Evolutionary conservation across 805 yeast genomes (phyloP).

Genomic region (Debaryomyces prosopidis): DNA sequence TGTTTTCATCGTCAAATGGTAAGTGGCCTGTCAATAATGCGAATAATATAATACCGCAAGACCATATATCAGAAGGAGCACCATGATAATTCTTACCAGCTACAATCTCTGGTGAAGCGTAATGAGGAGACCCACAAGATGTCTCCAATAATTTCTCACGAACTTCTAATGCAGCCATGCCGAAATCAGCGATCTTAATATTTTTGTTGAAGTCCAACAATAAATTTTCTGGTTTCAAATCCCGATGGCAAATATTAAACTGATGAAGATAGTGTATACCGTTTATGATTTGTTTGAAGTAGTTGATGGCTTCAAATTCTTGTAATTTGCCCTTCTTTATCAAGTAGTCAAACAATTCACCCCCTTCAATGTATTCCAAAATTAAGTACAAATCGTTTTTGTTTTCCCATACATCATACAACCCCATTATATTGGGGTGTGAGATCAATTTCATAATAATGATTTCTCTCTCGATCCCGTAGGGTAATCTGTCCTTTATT

Average conservation of each 20-base stretch:
- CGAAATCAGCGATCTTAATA: conserved; percentile 82
- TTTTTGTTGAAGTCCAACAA: conserved; percentile 64
- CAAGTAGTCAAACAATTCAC: conserved; percentile 75
- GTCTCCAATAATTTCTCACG: conserved; percentile 72
- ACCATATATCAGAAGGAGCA: conserved; percentile 85
- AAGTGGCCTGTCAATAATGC: conserved; percentile 78
- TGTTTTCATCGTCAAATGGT: conserved; percentile 83
- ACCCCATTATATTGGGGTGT: conserved; percentile 75
- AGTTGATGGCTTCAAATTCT: conserved; percentile 72
- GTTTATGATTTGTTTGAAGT: conserved; percentile 72
- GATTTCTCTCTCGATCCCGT: conserved; percentile 85
- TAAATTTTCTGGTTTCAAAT: conserved; percentile 79
- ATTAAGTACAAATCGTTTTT: conserved; percentile 82
- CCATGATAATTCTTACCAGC: conserved; percentile 79
- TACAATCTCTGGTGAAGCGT: conserved; percentile 86
- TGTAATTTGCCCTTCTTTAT: conserved; percentile 70
- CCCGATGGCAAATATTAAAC: conserved; percentile 78
- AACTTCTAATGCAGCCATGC: conserved; percentile 85
- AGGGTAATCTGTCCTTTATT: conserved; percentile 60
- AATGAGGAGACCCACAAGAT: conserved; percentile 86
- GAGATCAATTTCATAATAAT: conserved; percentile 80
- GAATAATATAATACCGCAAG: conserved; percentile 81
- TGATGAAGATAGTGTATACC: conserved; percentile 84
- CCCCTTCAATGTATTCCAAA: conserved; percentile 85
- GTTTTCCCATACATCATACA: conserved; percentile 97